Evolutionary conservation across 176 grass and related monocot species (phyloP), one percentile per base, ranked within the genome.

Genomic region (Eragrostis nindensis): DNA sequence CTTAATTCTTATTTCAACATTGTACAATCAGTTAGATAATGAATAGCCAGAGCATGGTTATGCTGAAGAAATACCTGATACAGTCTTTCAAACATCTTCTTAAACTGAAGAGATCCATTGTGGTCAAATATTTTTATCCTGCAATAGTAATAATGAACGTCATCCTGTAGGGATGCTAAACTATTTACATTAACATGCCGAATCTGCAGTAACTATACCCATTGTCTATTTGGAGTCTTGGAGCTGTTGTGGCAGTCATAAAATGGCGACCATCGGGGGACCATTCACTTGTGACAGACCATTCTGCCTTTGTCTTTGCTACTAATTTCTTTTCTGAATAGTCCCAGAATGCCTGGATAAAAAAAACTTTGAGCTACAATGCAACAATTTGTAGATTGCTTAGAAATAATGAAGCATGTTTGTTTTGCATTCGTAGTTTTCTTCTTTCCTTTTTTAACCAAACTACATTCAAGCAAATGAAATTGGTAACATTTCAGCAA

Each of bases 201-300:
- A 77, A 82, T 69, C 32, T 62, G 48, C 29, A 88, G 59, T 26
- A 84, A 71, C 82, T 26, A 77, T 93, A 98, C 92, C 92, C 82
- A 64, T 95, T 95, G 41, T 95, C 92, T 71, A 98, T 95, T 86
- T 98, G 95, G 38, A 98, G 91, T 39, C 95, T 95, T 46, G 95
- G 95, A 75, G 95, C 95, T 64, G 95, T 95, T 44, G 92, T 98
- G 25, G 95, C 92, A 82, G 92, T 93, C 95, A 98, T 89, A 89
- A 98, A 98, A 79, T 98, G 90, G 22, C 48, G 71, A 45, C 92
- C 95, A 91, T 98, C 79, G 53, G 95, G 90, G 43, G 92, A 95
- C 95, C 95, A 98, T 87, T 98, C 95, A 75, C 92, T 98, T 75
- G 82, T 91, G 44, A 94, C 92, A 46, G 95, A 94, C 42, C 95